phyloP scores from a whole-genome alignment of 768 basidiomycete genomes.

The Calocera viscosa region DNA sequence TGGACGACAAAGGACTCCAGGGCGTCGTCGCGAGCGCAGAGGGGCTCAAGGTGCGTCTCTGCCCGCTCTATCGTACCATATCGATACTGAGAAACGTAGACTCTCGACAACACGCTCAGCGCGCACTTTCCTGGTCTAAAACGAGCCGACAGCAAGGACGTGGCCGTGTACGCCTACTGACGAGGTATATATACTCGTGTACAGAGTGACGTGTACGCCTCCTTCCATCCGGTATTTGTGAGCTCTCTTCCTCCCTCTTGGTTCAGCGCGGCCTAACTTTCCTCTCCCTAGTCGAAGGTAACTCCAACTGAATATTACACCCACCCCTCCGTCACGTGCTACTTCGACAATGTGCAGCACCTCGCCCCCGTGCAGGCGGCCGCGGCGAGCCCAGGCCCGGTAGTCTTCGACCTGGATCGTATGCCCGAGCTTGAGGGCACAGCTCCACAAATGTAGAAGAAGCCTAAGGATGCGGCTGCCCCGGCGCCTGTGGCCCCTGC shows the following conservation, averaged over 20 bases:
- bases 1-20: slow-evolving; percentile 7
- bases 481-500: slow-evolving; percentile 22
- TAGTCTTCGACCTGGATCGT: slow-evolving; percentile 60
- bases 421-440: slow-evolving; percentile 67
- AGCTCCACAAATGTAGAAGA: slow-evolving; percentile 53
- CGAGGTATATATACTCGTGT: too few species aligned
- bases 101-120: slow-evolving; percentile 59
- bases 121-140: slow-evolving; percentile 74
- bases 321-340: slow-evolving; percentile 74
- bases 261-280: neutral
- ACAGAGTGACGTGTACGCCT: slow-evolving; percentile 76
- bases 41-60: neutral
- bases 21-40: neutral
- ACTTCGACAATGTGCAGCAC: slow-evolving; percentile 89
- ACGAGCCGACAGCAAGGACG: slow-evolving; percentile 76
- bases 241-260: slow-evolving; percentile 22
- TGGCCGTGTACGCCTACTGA: too few species aligned
- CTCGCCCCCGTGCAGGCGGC: slow-evolving; percentile 47
- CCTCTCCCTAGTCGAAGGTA: slow-evolving; percentile 46
- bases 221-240: slow-evolving; percentile 74
- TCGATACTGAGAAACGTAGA: slow-evolving; percentile 31
- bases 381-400: slow-evolving; percentile 38
- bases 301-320: slow-evolving; percentile 62
- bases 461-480: slow-evolving; percentile 20
- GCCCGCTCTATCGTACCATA: slow-evolving; percentile 27